Conservation (phyloP, 1,284 basidiomycete genomes). For the Ceratobasidium sp. region DNA sequence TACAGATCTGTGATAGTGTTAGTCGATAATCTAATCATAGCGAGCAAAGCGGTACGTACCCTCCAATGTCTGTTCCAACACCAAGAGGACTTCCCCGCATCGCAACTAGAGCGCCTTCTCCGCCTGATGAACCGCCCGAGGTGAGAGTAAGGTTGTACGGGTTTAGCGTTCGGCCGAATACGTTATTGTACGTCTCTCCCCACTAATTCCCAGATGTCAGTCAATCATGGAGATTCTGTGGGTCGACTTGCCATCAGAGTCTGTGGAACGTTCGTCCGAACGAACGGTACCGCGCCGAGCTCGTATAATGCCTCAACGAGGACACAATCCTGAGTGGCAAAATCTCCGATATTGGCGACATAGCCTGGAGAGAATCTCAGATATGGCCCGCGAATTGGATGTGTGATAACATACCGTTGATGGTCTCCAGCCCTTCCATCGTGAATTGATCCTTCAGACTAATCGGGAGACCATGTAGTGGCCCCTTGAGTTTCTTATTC, state of each 20-base stretch:
- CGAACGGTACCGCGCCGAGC: conserved; percentile 76
- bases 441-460: conserved; percentile 69
- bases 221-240: too few species aligned
- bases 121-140: conserved; percentile 73
- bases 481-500: conserved; percentile 59
- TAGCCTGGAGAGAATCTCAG: conserved; percentile 66
- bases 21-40: neutral
- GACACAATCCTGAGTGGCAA: conserved; percentile 67
- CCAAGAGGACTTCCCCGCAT: conserved; percentile 70
- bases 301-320: conserved; percentile 71
- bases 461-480: conserved; percentile 66
- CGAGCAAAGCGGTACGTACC: conserved; percentile 50
- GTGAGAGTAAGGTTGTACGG: conserved; percentile 68
- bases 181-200: conserved; percentile 67
- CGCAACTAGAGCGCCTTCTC: conserved; percentile 75
- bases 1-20: conserved; percentile 50
- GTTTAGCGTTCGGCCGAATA: conserved; percentile 68
- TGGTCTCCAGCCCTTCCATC: conserved; percentile 64
- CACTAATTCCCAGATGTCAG: conserved; percentile 56
- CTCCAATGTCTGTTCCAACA: conserved; percentile 70
- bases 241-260: conserved; percentile 63
- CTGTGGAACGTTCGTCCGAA: conserved; percentile 79
- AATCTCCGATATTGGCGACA: conserved; percentile 72
- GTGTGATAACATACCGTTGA: conserved; percentile 59
- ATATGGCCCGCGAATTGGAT: neutral